A percentile compares a stretch with the other conserved stretches of the same genome.
Conservation (phyloP, 345 rosid genomes). For the sweet orange (Citrus sinensis) region DVS_A1.0 CM039163.1:3857001-3857500, state of each 20-base stretch:
- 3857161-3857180: neutral
- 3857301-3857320: neutral
- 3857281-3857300: neutral
- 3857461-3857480: too few relatives aligned
- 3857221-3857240: constrained; percentile 16
- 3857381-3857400: too few relatives aligned
- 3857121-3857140: neutral
- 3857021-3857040: neutral
- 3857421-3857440: too few relatives aligned
- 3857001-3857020: neutral
- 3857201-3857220: neutral
- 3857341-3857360: neutral
- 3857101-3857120: neutral
- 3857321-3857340: neutral
- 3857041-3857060: neutral
- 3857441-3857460: too few relatives aligned
- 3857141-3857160: neutral
- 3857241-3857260: constrained; percentile 44
- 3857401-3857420: too few relatives aligned
- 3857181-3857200: neutral
- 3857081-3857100: neutral
- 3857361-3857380: neutral
- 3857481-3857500: neutral
- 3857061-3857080: neutral
- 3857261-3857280: constrained; percentile 23